Evolutionary conservation across 202 grass and related monocot genomes (phyloP), one percentile per base, ranked within the genome.

Genomic region (Panicum hallii): DNA sequence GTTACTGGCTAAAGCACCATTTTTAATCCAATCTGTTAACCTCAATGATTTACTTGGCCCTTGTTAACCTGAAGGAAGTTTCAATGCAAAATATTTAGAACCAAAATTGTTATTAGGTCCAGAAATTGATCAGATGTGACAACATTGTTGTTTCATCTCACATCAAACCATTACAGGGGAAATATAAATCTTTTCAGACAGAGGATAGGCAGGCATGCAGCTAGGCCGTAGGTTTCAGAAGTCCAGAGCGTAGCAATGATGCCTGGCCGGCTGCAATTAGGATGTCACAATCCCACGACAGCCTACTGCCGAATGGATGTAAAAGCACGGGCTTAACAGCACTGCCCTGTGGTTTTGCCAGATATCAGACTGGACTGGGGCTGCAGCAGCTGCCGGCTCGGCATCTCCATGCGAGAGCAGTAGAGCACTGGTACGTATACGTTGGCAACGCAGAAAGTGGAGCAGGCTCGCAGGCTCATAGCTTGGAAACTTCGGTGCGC

Each of bases 231-330:
- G 65, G 74, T 15, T 66, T 66, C 44, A 50, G 80, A 60, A 41
- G 19, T 40, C 13, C 60, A 75, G 62, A 55, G 72, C 22, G 20
- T 77, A 48, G 74, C 73, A 61, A 85, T 85, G 75, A 79, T 86
- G 32, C 6, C 83, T 61, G 26, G 49, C 45, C 54, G 2, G 46
- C 55, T 79, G 83, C 83, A 79, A 86, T 79, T 73, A 79, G 84
- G 76, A 63, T 86, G 68, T 80, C 67, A 38, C 76, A 64, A 80
- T 54, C 75, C 71, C 61, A n/a, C 67, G 60, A 58, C 22, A 80
- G 84, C 67, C 76, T 72, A 79, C 76, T 5, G 48, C 48, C 7
- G 9, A 16, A 58, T 66, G 56, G 65, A 63, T 63, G 83, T 71
- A 79, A 79, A 52, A 79, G 65, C 70, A 79, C 67, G 55, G 28